Percentiles rank a stretch among this genome's conserved stretches.
phyloP scores from a whole-genome alignment of 306 rosid genomes.

The Medicago ruthenica region DNA sequence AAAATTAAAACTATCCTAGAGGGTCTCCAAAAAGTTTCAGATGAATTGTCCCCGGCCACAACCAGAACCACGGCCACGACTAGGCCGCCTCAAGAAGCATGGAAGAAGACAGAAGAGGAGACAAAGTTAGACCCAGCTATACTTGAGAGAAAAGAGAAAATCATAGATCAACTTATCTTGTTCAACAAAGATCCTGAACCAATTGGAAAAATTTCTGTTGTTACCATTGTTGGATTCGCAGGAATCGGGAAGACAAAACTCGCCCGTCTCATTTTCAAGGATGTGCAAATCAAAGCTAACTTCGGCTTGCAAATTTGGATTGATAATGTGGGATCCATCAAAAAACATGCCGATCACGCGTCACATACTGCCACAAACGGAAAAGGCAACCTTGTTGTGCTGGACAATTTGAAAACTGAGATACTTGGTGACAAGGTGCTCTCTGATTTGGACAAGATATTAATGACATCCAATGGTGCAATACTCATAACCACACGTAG shows the following conservation, averaged over 20 bases:
- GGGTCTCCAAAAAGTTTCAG: too few relatives aligned
- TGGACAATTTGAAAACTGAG: background rate
- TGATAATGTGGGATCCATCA: background rate
- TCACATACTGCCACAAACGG: too few relatives aligned
- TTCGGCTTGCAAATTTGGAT: background rate
- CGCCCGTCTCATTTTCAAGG: background rate
- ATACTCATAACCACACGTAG: background rate
- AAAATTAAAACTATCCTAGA: too few relatives aligned
- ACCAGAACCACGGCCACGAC: too few relatives aligned
- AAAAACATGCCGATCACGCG: too few relatives aligned
- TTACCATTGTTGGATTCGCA: constrained; percentile 49
- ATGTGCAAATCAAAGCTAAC: background rate
- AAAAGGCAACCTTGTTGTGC: background rate
- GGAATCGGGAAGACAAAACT: constrained; percentile 38
- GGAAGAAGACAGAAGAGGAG: background rate
- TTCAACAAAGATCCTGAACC: too few relatives aligned
- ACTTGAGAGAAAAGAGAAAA: too few relatives aligned
- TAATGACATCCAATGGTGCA: background rate
- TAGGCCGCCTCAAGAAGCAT: background rate
- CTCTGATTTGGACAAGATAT: too few relatives aligned
- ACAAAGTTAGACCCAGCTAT: background rate
- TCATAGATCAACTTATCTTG: background rate
- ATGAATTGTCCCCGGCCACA: too few relatives aligned
- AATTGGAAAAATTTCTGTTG: background rate
- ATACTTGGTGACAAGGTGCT: background rate